A percentile compares a stretch with the other conserved stretches of the same genome.
phyloP scores from a whole-genome alignment of 1,284 basidiomycete species.

The Ceratobasidium sp. region DNA sequence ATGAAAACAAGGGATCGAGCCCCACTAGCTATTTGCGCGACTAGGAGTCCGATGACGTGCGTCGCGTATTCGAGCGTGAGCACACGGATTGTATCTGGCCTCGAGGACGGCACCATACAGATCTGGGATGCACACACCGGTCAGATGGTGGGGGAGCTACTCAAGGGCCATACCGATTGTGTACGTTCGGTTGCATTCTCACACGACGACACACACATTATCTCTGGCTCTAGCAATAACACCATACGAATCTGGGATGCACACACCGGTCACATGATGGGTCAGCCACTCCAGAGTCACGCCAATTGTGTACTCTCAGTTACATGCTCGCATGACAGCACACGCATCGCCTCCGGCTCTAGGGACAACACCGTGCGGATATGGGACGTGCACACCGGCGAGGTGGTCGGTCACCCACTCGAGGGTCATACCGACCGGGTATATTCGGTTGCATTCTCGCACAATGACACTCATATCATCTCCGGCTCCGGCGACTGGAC shows the following conservation, averaged over 20 bases:
- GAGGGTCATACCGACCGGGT: no score
- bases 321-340: conserved; percentile 12
- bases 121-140: conserved; percentile 1
- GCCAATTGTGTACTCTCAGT: neutral
- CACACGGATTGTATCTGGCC: neutral
- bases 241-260: conserved; percentile 2
- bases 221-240: conserved; percentile 6
- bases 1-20: neutral
- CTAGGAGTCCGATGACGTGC: neutral
- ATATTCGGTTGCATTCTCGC: no score
- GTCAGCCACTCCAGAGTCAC: conserved; percentile 11
- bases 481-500: no score
- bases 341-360: conserved; percentile 18
- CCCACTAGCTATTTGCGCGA: neutral
- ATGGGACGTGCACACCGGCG: conserved; percentile 29
- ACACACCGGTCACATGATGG: neutral
- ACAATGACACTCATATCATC: no score
- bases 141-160: neutral
- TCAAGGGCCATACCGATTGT: neutral
- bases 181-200: neutral
- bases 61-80: conserved; percentile 4
- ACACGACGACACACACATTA: neutral
- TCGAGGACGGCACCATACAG: neutral
- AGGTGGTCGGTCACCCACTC: neutral
- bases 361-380: conserved; percentile 19